These are phyloP conservation scores for Byssothecium circinans DNA, from an alignment of 2,329 filamentous ascomycete species.

Conservation along the genomic window DNA sequence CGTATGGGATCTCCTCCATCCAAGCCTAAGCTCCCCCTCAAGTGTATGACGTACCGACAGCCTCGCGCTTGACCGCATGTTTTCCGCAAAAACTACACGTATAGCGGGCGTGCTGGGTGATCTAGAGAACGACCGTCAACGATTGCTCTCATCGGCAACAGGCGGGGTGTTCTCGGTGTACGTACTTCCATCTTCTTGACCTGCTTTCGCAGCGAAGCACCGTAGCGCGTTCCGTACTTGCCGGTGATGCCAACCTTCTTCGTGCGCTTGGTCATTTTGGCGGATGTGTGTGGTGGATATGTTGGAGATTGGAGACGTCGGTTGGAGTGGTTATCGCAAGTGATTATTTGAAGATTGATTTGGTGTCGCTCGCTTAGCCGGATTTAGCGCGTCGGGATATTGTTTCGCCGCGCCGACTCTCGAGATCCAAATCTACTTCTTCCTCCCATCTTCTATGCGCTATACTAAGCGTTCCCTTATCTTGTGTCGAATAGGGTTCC, in stretches of 20 bases:
- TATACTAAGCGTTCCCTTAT: too few species aligned
- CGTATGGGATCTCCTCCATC: neutral
- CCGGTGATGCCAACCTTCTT: conserved; percentile 90
- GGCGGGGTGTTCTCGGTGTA: conserved; percentile 12
- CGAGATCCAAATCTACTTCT: too few species aligned
- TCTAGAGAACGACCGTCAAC: conserved; percentile 48
- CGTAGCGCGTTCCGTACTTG: conserved; percentile 95
- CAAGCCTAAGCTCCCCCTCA: neutral
- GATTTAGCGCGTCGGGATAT: neutral
- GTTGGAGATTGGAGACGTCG: neutral
- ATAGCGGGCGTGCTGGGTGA: conserved; percentile 97
- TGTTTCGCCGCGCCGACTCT: neutral
- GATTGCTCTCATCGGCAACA: conserved; percentile 9
- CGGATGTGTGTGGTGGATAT: neutral
- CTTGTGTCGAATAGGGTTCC: too few species aligned
- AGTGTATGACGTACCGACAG: conserved; percentile 52
- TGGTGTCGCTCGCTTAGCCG: neutral
- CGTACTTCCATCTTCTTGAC: conserved; percentile 94
- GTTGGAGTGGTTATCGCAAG: neutral
- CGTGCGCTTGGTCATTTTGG: conserved; percentile 59
- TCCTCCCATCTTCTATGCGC: too few species aligned
- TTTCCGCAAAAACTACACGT: conserved; percentile 92
- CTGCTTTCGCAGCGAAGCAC: conserved; percentile 98
- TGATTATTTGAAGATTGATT: conserved; percentile 1
- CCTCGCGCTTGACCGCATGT: conserved; percentile 84